A percentile compares a stretch with the other conserved stretches of the same genome.
phyloP scores from a whole-genome alignment of 2,329 filamentous ascomycete genomes.

The Trichoderma gracile region DNA sequence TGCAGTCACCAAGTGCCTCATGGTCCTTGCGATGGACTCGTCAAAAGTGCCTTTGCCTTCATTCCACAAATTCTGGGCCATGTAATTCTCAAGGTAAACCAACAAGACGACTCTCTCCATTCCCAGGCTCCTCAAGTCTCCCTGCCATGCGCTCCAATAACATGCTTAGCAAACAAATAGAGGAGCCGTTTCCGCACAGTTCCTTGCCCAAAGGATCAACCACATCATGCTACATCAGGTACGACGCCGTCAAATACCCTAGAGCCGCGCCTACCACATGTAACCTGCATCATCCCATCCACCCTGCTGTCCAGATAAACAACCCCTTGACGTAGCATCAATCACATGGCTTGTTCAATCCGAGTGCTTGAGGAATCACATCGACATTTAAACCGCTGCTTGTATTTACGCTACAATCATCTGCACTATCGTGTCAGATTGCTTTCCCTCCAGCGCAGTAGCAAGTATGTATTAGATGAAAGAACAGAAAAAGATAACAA shows the following conservation, averaged over 20 bases:
- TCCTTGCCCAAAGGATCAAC: not conserved
- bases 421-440: slow-evolving; percentile 20
- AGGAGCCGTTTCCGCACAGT: not conserved
- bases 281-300: not conserved
- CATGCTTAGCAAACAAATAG: not conserved
- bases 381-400: slow-evolving; percentile 38
- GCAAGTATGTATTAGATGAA: slow-evolving; percentile 22
- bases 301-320: not conserved
- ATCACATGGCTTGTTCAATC: not conserved
- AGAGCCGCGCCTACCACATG: not conserved
- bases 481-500: slow-evolving; percentile 16
- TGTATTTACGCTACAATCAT: slow-evolving; percentile 34
- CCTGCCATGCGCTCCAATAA: not conserved
- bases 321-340: not conserved
- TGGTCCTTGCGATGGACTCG: no score
- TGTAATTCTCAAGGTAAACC: no score
- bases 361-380: slow-evolving; percentile 26
- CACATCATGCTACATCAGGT: not conserved
- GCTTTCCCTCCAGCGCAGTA: slow-evolving; percentile 32
- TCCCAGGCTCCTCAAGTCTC: not conserved
- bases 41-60: no score
- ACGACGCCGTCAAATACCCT: not conserved
- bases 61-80: no score
- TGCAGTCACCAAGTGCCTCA: no score
- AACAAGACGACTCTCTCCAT: no score